Base-by-base conservation (phyloP, 495 filamentous ascomycete genomes). In the Daldinia bambusicola region DNA sequence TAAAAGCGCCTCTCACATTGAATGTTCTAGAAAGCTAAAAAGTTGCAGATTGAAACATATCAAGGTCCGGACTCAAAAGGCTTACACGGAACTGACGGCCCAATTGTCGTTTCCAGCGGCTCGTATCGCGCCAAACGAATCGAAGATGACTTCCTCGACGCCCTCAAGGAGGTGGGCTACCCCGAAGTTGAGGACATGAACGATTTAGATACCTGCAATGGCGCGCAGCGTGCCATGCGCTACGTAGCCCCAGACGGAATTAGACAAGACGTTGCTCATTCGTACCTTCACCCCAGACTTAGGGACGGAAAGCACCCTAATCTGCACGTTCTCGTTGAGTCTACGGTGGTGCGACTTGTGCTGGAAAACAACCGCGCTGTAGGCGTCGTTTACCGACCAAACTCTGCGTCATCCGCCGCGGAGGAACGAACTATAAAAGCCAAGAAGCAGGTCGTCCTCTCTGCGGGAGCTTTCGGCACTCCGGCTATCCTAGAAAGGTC, bases 401-500 rank as follows among this genome's bases (percentile, higher is more conserved):
- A 80, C 60, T 70, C 80, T 0, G 64, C 58, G 36, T 77, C 64
- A 8, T 31, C 36, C 16, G 36, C 34, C 6, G 37, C 40, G 4
- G 32, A 45, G 13, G 51, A 57, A 6, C 58, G 72, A 63, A 26
- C 37, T 0, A 66, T 90, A 16, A 76, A 73, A 26, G 88, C 84
- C 0, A 77, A 65, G 14, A 85, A 79, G 60, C 82, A 88, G 41
- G 82, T 88, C 0, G 83, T 89, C 53, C 62, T 88, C 3, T 83
- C 84, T 14, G 79, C 81, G 10, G 87, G 87, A 3, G 58, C 82
- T n/a, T 72, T 84, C 12, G 77, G 81, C 5, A 82, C 87, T 1
- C 84, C 87, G 14, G 73, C 78, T 9, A 64, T 89, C 6, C 77
- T 88, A 5, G 86, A 89, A 71, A 78, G 85, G 1, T 89, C 87